Conservation (phyloP, 257 asterid species). For the Jacaranda copaia region DNA sequence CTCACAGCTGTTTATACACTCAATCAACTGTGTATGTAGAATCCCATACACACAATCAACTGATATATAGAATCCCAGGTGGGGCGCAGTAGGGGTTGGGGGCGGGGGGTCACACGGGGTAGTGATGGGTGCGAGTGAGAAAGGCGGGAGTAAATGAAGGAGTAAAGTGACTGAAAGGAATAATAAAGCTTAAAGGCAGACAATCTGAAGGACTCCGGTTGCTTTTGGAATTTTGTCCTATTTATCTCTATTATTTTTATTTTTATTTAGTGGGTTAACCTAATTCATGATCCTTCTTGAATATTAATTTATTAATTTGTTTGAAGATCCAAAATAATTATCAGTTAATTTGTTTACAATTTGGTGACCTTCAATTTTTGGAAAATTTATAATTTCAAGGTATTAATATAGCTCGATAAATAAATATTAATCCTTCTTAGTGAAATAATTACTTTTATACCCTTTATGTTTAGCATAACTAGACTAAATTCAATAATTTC, state of each 20-base stretch:
- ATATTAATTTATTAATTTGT: not conserved
- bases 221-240: slow-evolving; percentile 30
- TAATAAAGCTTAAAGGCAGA: slow-evolving; percentile 14
- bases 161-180: slow-evolving; percentile 17
- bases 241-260: not conserved
- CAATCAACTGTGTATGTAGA: not conserved
- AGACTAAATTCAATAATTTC: not conserved
- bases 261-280: not conserved
- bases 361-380: not conserved
- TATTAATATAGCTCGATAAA: not conserved
- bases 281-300: slow-evolving; percentile 1
- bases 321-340: not conserved
- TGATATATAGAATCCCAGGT: slow-evolving; percentile 8
- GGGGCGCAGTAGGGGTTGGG: slow-evolving; percentile 21
- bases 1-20: slow-evolving; percentile 4
- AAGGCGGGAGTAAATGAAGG: slow-evolving; percentile 56
- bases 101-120: slow-evolving; percentile 37
- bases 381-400: not conserved
- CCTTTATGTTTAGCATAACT: not conserved
- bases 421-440: not conserved
- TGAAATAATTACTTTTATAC: not conserved
- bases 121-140: slow-evolving; percentile 21
- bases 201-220: slow-evolving; percentile 21
- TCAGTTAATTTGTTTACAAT: not conserved
- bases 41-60: not conserved